phyloP scores from a whole-genome alignment of 805 yeast genomes.

The Metschnikowia henanensis region DNA sequence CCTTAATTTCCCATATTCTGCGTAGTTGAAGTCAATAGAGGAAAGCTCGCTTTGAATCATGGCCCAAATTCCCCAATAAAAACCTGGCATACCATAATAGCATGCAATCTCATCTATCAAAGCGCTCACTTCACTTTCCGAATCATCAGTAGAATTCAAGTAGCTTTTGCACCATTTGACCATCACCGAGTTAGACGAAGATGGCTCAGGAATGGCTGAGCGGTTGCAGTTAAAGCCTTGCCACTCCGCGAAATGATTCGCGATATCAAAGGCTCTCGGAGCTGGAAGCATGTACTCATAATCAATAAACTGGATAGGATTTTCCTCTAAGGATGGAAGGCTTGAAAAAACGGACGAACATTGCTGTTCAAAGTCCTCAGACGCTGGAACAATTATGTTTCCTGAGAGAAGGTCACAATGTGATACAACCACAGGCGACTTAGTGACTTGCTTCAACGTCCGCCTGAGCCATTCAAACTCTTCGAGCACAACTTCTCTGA shows the following conservation, averaged over 20 bases:
- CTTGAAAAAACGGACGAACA: not conserved
- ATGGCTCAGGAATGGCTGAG: slow-evolving; percentile 55
- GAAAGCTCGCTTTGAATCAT: slow-evolving; percentile 70
- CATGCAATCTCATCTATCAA: slow-evolving; percentile 56
- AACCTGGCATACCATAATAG: slow-evolving; percentile 79
- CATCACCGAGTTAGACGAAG: slow-evolving; percentile 41
- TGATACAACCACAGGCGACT: slow-evolving; percentile 59
- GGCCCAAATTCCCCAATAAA: slow-evolving; percentile 86
- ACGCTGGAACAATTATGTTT: slow-evolving; percentile 58
- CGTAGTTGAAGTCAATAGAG: slow-evolving; percentile 70
- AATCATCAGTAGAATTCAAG: slow-evolving; percentile 35
- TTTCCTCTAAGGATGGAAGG: slow-evolving; percentile 22
- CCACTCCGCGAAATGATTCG: slow-evolving; percentile 78
- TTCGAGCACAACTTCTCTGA: slow-evolving; percentile 38
- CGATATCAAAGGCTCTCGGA: slow-evolving; percentile 72
- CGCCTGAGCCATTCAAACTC: slow-evolving; percentile 59
- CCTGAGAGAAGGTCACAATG: slow-evolving; percentile 79
- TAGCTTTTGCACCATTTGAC: slow-evolving; percentile 61
- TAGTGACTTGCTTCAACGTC: slow-evolving; percentile 31
- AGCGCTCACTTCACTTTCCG: slow-evolving; percentile 33
- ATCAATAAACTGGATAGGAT: slow-evolving; percentile 61
- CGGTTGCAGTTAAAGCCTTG: slow-evolving; percentile 77
- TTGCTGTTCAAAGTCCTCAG: slow-evolving; percentile 5
- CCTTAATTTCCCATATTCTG: slow-evolving; percentile 56
- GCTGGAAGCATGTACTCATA: slow-evolving; percentile 74